These are phyloP conservation scores for Trametes versicolor DNA, from an alignment of 1,284 basidiomycete species.

Conservation along the genomic window DNA sequence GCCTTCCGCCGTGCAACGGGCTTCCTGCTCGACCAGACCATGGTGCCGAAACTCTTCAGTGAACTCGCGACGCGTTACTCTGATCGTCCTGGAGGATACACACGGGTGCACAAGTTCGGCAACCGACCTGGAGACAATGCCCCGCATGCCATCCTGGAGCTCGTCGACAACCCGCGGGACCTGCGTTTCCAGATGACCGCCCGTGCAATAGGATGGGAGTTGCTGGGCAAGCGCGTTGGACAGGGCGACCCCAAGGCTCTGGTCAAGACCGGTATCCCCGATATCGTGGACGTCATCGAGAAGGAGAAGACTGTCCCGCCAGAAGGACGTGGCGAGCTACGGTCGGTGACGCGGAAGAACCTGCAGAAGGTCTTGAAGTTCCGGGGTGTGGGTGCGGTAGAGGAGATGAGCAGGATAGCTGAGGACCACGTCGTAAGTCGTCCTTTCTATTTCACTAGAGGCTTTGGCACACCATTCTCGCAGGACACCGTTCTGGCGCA, in stretches of 20 bases:
- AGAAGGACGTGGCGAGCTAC: conserved; percentile 55
- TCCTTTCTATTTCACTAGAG: neutral
- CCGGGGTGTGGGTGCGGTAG: conserved; percentile 54
- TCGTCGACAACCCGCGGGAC: conserved; percentile 95
- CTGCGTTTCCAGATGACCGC: conserved; percentile 89
- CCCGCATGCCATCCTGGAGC: conserved; percentile 89
- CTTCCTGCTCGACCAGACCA: conserved; percentile 77
- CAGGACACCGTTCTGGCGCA: conserved; percentile 49
- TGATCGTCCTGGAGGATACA: conserved; percentile 92
- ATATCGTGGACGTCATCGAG: conserved; percentile 56
- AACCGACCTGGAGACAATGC: conserved; percentile 94
- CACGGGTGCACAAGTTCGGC: conserved; percentile 92
- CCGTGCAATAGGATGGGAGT: conserved; percentile 83
- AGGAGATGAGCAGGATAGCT: conserved; percentile 42
- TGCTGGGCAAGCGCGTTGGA: conserved; percentile 64
- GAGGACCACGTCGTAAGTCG: conserved; percentile 48
- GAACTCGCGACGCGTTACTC: conserved; percentile 87
- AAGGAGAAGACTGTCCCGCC: conserved; percentile 54
- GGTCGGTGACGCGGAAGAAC: conserved; percentile 73
- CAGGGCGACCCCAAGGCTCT: conserved; percentile 54
- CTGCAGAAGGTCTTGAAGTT: conserved; percentile 74
- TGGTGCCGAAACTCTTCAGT: conserved; percentile 86
- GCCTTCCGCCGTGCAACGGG: conserved; percentile 73
- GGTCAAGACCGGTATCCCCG: conserved; percentile 59
- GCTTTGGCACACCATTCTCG: neutral